These are phyloP conservation scores for Vitis rupestris DNA, from an alignment of 164 flowering plant genomes.

Conservation along the genomic window DNA sequence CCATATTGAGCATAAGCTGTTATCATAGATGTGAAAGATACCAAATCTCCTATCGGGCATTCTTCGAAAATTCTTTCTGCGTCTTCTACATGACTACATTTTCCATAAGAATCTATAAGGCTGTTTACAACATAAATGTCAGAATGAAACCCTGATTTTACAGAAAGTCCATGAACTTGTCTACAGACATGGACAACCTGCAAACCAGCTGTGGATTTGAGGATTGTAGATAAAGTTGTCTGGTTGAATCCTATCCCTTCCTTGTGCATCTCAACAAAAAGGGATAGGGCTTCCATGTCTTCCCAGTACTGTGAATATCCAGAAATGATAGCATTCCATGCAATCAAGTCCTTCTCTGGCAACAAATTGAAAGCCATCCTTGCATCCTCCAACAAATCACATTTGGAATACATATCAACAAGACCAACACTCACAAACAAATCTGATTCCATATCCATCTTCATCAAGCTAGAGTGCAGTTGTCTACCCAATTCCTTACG, in stretches of 20 bases:
- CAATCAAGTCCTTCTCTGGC: slow-evolving; percentile 52
- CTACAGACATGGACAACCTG: slow-evolving; percentile 29
- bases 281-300: slow-evolving; percentile 47
- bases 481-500: slow-evolving; percentile 54
- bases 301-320: slow-evolving; percentile 58
- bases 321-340: slow-evolving; percentile 66
- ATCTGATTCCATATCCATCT: slow-evolving; percentile 47
- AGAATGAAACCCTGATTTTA: slow-evolving; percentile 51
- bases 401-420: slow-evolving; percentile 77
- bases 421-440: slow-evolving; percentile 59
- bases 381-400: slow-evolving; percentile 48
- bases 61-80: slow-evolving; percentile 55
- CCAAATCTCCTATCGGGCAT: slow-evolving; percentile 43
- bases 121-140: slow-evolving; percentile 57
- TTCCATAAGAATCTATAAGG: slow-evolving; percentile 71
- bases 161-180: slow-evolving; percentile 57
- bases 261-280: slow-evolving; percentile 40
- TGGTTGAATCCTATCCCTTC: slow-evolving; percentile 52
- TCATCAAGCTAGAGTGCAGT: slow-evolving; percentile 57
- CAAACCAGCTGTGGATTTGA: slow-evolving; percentile 55
- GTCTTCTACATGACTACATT: slow-evolving; percentile 45
- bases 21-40: slow-evolving; percentile 72
- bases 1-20: slow-evolving; percentile 67
- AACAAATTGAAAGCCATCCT: slow-evolving; percentile 38
- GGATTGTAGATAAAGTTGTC: slow-evolving; percentile 54